A percentile compares a stretch with the other conserved stretches of the same genome.
phyloP scores from a whole-genome alignment of 139 green algal genomes.

The Picochlorum costavermella region DNA sequence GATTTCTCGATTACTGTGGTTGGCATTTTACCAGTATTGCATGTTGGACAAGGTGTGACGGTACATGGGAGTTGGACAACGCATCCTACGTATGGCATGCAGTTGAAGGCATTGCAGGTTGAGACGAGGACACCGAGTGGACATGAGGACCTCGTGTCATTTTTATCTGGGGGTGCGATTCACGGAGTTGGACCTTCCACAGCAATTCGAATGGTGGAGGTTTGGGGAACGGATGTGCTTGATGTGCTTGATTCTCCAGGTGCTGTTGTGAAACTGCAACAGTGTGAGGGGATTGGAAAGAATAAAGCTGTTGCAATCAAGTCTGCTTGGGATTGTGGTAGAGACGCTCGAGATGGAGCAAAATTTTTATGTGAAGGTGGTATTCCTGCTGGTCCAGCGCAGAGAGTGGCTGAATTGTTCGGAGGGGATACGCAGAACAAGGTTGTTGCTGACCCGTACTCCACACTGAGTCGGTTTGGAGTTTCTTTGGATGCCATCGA shows the following conservation, averaged over 20 bases:
- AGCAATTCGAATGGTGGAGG: conserved; percentile 20
- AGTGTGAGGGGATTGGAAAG: conserved; percentile 13
- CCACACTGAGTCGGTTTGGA: conserved; percentile 5
- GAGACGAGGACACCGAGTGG: conserved; percentile 6
- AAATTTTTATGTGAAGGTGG: conserved; percentile 11
- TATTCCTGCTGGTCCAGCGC: conserved; percentile 19
- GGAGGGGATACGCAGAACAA: neutral
- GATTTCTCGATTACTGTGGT: conserved; percentile 20
- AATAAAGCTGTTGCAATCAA: conserved; percentile 26
- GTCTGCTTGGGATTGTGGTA: conserved; percentile 22
- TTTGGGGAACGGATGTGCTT: conserved; percentile 16
- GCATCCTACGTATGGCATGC: conserved; percentile 31
- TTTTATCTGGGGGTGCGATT: conserved; percentile 24
- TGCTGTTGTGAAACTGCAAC: conserved; percentile 12
- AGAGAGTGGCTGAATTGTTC: conserved; percentile 8
- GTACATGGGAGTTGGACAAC: conserved; percentile 27
- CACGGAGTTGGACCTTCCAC: conserved; percentile 35
- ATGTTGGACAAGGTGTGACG: conserved; percentile 23
- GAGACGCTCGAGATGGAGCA: conserved; percentile 5
- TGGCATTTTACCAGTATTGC: conserved; percentile 26
- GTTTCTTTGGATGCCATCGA: conserved; percentile 22
- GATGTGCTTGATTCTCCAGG: conserved; percentile 21
- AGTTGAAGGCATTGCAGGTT: conserved; percentile 17
- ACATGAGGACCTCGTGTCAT: conserved; percentile 20
- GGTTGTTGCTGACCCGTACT: conserved; percentile 16